phyloP scores from a whole-genome alignment of 495 filamentous ascomycete genomes.

The Collariella sp. region DNA sequence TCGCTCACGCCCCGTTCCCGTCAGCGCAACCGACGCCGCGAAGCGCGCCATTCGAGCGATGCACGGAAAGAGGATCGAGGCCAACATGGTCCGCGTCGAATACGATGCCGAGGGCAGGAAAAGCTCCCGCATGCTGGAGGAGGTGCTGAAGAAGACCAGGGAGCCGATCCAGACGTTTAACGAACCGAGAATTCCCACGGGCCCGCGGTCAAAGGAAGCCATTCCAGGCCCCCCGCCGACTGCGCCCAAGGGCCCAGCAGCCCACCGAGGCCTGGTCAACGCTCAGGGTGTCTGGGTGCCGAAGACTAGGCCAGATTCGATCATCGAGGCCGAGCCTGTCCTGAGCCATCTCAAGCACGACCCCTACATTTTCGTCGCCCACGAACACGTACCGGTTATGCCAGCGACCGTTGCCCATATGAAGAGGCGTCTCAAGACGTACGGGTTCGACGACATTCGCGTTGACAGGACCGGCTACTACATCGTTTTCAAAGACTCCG shows the following conservation, averaged over 20 bases:
- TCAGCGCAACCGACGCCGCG: conserved; percentile 68
- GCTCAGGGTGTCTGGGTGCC: conserved; percentile 19
- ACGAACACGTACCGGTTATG: conserved; percentile 81
- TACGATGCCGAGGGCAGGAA: conserved; percentile 79
- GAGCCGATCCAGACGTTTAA: conserved; percentile 33
- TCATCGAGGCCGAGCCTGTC: conserved; percentile 43
- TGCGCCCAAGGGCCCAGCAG: conserved; percentile 80
- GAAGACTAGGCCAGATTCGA: conserved; percentile 17
- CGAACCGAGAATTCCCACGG: conserved; percentile 31
- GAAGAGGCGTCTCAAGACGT: conserved; percentile 74
- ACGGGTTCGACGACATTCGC: conserved; percentile 65
- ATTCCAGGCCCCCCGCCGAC: conserved; percentile 62
- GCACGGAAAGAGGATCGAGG: conserved; percentile 63
- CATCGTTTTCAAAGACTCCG: conserved; percentile 72
- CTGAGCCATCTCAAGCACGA: conserved; percentile 60
- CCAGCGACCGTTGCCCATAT: conserved; percentile 74
- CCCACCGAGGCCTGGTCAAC: conserved; percentile 36
- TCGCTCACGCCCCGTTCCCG: conserved; percentile 35
- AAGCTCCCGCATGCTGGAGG: conserved; percentile 64
- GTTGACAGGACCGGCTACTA: conserved; percentile 84
- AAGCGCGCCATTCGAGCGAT: conserved; percentile 63
- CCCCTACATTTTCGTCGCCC: conserved; percentile 88
- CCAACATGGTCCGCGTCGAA: conserved; percentile 66
- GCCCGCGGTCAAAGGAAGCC: conserved; percentile 30
- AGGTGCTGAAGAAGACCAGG: conserved; percentile 58